Base-by-base conservation (phyloP, 495 filamentous ascomycete genomes). In the Neurospora tetrasperma region DNA sequence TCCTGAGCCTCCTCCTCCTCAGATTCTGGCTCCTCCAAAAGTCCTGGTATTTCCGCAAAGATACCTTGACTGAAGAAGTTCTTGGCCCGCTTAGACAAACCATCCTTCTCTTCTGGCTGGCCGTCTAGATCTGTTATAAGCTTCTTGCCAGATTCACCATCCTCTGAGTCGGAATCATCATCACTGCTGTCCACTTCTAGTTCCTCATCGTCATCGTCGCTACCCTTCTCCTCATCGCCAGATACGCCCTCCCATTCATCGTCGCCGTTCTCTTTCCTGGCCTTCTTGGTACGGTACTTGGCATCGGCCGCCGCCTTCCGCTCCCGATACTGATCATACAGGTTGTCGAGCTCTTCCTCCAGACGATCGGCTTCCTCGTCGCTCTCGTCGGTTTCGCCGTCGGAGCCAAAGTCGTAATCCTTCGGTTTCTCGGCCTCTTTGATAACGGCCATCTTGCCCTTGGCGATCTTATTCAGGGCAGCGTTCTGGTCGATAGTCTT, bases 31-130 rank as follows among this genome's bases (percentile, higher is more conserved):
- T 84, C 82, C 12, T 87, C 81, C 31, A 87, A 81, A 14, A 90
- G 78, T 4, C 85, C 91, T 18, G 86, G 88, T 74, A 98, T 88
- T 41, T 88, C 91, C 75, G 94, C 90, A 84, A 99, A 98, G 71
- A 98, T 91, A 74, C 97, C 96, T 77, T 98, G 96, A 74, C 92
- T 91, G 78, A 99, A 99, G 83, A 99, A 99, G 70, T 91, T 83
- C 8, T 89, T 85, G 20, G 96, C 96, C 72, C 92, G 88, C 79
- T 92, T 94, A 10, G 93, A 94, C 10, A 99, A 85, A 6, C 87
- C 88, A 11, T 83, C 83, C 38, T 80, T 76, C 69, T 83, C 84
- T 41, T 75, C 81, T 39, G 84, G 78, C 20, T 79, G 77, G 39
- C 80, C 80, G 69, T 89, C 84, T 42, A 92, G 79, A 71, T 88